Base-by-base conservation (phyloP, 345 rosid species). In the Brassica cretica region DNA sequence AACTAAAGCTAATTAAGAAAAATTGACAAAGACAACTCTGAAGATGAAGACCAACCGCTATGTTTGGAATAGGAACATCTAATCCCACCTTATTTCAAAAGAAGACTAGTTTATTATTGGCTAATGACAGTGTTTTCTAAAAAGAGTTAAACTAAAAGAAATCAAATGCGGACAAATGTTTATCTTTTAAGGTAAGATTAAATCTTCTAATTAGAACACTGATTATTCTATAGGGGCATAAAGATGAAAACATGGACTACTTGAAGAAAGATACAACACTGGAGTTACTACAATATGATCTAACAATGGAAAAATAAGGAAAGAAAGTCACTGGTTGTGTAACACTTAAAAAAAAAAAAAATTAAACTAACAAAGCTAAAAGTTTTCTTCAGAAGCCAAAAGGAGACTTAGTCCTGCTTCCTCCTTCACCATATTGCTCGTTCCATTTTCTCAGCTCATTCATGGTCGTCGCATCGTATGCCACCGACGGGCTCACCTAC, bases 391-490 rank as follows among this genome's bases (percentile, higher is more conserved):
- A 84, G 79, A 94, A 94, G 30, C 98, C 98, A 51, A 94, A 92
- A 1, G 94, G 96, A 14, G 98, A 84, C 77, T 85, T 89, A 67
- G 82, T 84, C 86, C 98, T 84, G 84, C 90, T 91, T 72, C 98
- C 98, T 16, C 93, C 98, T 84, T 92, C 98, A 56, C 98, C 98
- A 14, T 92, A 94, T 70, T 93, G 98, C 72, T 92, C 98, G 8
- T 94, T 94, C 98, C 98, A 94, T 86, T 94, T 94, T 78, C 98
- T 85, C 72, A 94, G 86, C 88, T 92, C 98, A 25, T 92, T 92
- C 98, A 94, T 94, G 68, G 91, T 89, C 0, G 94, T 69, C 0
- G 98, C 96, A 60, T 92, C 98, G 14, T 83, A 89, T 2, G 98
- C 86, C 67, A 94, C 94, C 3, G 97, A 94, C 8, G 98, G 98